Evolutionary conservation across 192 early-diverging fungal genomes (phyloP).

Genomic region (Coemansia sp.): DNA sequence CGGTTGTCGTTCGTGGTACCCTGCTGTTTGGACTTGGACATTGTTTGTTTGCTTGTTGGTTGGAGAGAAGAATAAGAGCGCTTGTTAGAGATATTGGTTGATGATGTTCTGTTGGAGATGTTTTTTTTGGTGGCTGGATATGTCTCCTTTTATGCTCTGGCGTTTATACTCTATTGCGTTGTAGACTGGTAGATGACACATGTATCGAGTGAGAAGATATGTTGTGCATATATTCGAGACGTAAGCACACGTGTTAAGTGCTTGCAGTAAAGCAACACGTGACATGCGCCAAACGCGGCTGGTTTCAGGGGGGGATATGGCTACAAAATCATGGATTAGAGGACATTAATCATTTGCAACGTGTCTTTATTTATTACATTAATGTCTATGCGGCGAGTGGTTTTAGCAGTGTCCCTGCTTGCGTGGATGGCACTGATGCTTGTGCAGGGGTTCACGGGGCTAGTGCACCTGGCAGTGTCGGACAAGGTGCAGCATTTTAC

Average conservation of each 20-base stretch:
- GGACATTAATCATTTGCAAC: not conserved
- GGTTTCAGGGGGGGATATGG: not conserved
- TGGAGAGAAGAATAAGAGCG: not conserved
- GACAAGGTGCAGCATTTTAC: conserved; percentile 52
- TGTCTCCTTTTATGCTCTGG: not conserved
- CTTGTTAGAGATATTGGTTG: not conserved
- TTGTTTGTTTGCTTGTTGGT: not conserved
- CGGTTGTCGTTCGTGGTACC: not conserved
- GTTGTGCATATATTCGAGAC: conserved; percentile 1
- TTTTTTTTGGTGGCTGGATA: not conserved
- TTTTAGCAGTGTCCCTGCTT: conserved; percentile 11
- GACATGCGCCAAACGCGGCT: conserved; percentile 7
- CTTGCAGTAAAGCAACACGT: conserved; percentile 7
- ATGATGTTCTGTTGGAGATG: not conserved
- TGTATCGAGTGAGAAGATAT: not conserved
- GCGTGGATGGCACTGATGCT: conserved; percentile 35
- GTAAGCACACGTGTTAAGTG: conserved; percentile 1
- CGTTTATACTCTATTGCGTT: not conserved
- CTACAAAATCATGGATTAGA: not conserved
- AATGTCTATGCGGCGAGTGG: conserved; percentile 6
- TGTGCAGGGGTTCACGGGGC: conserved; percentile 42
- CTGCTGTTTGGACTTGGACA: conserved; percentile 14
- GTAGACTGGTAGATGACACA: not conserved
- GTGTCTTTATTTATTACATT: not conserved
- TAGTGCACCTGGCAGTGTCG: conserved; percentile 21